Evolutionary conservation across 1,284 basidiomycete species (phyloP).

Genomic region (Cutaneotrichosporon dermatis): DNA sequence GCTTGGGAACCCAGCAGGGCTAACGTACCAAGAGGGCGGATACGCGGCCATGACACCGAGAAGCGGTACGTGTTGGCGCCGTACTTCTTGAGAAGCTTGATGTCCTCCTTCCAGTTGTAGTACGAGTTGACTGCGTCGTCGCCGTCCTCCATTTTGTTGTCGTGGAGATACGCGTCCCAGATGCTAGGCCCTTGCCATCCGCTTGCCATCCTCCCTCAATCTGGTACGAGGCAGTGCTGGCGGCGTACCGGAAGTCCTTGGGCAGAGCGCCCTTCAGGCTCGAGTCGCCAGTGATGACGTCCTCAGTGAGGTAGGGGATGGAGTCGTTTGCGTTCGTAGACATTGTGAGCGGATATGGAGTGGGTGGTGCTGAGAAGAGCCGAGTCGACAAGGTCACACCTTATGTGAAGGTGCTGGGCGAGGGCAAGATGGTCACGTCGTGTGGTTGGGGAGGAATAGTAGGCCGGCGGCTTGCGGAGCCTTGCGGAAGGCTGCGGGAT

Average conservation of each 20-base stretch:
- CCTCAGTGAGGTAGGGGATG: too few relatives aligned
- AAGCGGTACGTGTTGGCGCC: conserved; percentile 59
- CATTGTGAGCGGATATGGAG: too few relatives aligned
- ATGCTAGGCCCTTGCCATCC: conserved; percentile 26
- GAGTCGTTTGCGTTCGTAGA: too few relatives aligned
- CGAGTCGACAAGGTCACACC: too few relatives aligned
- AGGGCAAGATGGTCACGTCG: too few relatives aligned
- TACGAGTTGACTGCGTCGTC: conserved; percentile 28
- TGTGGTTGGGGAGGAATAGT: too few relatives aligned
- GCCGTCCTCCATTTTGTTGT: conserved; percentile 13
- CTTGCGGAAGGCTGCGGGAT: too few relatives aligned
- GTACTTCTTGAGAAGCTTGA: conserved; percentile 59
- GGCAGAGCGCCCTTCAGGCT: conserved; percentile 31
- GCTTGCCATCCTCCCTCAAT: conserved; percentile 44
- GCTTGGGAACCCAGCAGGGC: too few relatives aligned
- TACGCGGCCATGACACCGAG: conserved; percentile 64
- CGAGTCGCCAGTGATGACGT: conserved; percentile 8
- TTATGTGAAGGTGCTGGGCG: too few relatives aligned
- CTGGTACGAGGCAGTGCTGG: conserved; percentile 55
- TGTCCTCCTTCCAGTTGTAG: conserved; percentile 61
- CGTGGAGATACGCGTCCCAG: conserved; percentile 52
- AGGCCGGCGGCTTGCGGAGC: too few relatives aligned
- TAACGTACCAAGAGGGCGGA: conserved; percentile 57
- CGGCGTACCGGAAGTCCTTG: conserved; percentile 65
- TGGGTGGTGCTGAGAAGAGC: too few relatives aligned